Base-by-base conservation (phyloP, 805 yeast species). In the Kazachstania kunashirensis region DNA sequence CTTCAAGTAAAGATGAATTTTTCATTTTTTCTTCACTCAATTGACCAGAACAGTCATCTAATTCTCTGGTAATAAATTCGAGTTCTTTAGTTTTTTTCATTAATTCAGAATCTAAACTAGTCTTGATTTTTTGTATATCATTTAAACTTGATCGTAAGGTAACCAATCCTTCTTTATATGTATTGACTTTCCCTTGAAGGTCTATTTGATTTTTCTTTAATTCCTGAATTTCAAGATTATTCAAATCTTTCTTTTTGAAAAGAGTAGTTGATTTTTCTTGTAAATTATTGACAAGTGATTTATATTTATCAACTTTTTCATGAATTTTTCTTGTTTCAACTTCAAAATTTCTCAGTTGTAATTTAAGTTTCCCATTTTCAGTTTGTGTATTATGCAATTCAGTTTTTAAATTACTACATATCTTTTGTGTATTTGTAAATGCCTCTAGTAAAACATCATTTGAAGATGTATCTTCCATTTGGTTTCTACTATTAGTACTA, bases 21-120 rank as follows among this genome's bases (percentile, higher is more conserved):
- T 57, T 64, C 10, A 67, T 52, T 37, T 66, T 69, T 43, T 70
- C 73, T 37, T 69, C 75, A 7, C 70, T 66, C 28, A 70, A 52
- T 32, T 66, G 58, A 1, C 73, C 72, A 8, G 71, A 61, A 17
- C 64, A 54, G 38, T 67, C 67, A 48, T 68, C 67, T 5, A 67
- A 42, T 34, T 60, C 65, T 25, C 55, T 40, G 39, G 57, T 61
- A 24, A 66, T 44, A 19, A 52, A 48, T 13, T 52, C 53, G 13
- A 66, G 58, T 15, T 65, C 68, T 37, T 56, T 60, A 19, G 42
- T 42, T 42, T 50, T 56, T 41, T 36, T 49, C 7, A 42, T 20
- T 17, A 47, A 23, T 43, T 53, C 53, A 14, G 43, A 35, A 21
- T 44, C 51, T 3, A 37, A 23, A 3, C 36, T 45, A 19, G 38